These are phyloP conservation scores for Neofusicoccum ribis DNA, from an alignment of 2,329 filamentous ascomycete genomes.

Conservation along the genomic window DNA sequence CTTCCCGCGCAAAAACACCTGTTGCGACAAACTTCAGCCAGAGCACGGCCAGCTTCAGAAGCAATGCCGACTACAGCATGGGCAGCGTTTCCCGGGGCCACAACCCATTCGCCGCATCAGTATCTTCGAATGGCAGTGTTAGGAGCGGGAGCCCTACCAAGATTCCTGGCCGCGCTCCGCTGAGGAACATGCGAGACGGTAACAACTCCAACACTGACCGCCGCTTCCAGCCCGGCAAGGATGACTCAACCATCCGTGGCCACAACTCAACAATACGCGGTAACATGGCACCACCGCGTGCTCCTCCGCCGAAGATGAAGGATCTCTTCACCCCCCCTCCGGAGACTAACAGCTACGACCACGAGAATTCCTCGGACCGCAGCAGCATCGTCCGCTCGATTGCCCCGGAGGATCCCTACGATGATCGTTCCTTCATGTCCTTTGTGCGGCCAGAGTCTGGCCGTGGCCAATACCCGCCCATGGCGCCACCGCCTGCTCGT, in stretches of 20 bases:
- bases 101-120: conserved; percentile 39
- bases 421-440: conserved; percentile 54
- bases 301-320: conserved; percentile 86
- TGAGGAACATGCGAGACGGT: conserved; percentile 68
- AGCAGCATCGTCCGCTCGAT: conserved; percentile 61
- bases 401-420: conserved; percentile 81
- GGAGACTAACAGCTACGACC: conserved; percentile 30
- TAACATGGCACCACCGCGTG: conserved; percentile 47
- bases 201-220: conserved; percentile 78
- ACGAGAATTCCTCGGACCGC: conserved; percentile 32
- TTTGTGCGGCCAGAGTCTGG: conserved; percentile 14
- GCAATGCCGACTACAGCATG: conserved; percentile 18
- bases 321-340: conserved; percentile 65
- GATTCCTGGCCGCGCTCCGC: conserved; percentile 68
- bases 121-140: conserved; percentile 26
- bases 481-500: conserved; percentile 21
- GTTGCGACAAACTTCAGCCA: conserved; percentile 35
- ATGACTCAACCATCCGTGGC: conserved; percentile 34
- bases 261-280: conserved; percentile 26
- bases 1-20: conserved; percentile 46
- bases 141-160: conserved; percentile 60
- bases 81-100: conserved; percentile 28
- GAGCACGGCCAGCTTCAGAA: conserved; percentile 18
- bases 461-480: conserved; percentile 21
- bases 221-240: conserved; percentile 30